Evolutionary conservation across 1,284 basidiomycete species (phyloP).

Genomic region (Laetiporus sulphureus): DNA sequence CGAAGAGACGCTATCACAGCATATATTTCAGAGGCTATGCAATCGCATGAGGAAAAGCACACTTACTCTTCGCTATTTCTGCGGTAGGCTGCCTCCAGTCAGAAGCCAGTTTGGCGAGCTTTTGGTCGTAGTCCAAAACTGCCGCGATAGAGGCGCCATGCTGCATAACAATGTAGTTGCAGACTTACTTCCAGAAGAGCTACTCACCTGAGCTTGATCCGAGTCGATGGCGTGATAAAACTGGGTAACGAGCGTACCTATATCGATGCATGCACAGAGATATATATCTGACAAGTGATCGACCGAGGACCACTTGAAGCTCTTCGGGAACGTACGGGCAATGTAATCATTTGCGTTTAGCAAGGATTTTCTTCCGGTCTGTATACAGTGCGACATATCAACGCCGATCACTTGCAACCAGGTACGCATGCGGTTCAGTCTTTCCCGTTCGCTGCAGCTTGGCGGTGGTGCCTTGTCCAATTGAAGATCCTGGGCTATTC

Average conservation of each 20-base stretch:
- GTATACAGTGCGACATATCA: slow-evolving; percentile 56
- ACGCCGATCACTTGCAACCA: slow-evolving; percentile 65
- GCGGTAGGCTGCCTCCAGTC: neutral
- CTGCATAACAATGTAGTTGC: too few relatives aligned
- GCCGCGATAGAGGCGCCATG: too few relatives aligned
- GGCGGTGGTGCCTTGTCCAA: slow-evolving; percentile 38
- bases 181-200: slow-evolving; percentile 13
- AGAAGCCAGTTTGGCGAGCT: neutral
- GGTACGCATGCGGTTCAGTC: slow-evolving; percentile 49
- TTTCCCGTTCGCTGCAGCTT: slow-evolving; percentile 32
- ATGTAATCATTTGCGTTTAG: slow-evolving; percentile 52
- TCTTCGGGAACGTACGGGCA: slow-evolving; percentile 43
- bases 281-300: slow-evolving; percentile 47
- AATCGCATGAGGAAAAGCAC: too few relatives aligned
- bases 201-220: slow-evolving; percentile 16
- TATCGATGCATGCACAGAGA: slow-evolving; percentile 45
- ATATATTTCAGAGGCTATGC: too few relatives aligned
- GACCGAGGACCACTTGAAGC: slow-evolving; percentile 38
- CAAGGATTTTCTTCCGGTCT: slow-evolving; percentile 63
- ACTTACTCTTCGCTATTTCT: neutral
- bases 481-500: slow-evolving; percentile 46
- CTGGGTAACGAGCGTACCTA: slow-evolving; percentile 40
- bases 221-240: slow-evolving; percentile 32
- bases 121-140: neutral
- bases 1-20: too few relatives aligned